Conservation (phyloP, 1,284 basidiomycete genomes). For the Leccinum griseonigrum region DNA sequence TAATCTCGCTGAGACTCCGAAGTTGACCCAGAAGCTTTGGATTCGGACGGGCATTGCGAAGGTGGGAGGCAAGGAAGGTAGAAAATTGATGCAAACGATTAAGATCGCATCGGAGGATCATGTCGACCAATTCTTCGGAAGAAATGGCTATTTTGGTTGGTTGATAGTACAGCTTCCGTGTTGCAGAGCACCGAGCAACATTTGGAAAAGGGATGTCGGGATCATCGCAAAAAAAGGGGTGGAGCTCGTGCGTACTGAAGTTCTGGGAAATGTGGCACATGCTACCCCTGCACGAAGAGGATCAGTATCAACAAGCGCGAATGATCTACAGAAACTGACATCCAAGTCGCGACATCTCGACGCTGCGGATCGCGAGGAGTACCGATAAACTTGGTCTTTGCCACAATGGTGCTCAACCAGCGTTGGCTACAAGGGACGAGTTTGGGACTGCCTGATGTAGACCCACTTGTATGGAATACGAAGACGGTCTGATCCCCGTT, state of each 20-base stretch:
- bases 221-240: conserved; percentile 20
- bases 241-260: conserved; percentile 50
- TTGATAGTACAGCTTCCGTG: conserved; percentile 71
- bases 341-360: conserved; percentile 67
- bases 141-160: conserved; percentile 61
- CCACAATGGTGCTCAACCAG: conserved; percentile 56
- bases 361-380: conserved; percentile 45
- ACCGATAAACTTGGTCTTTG: conserved; percentile 54
- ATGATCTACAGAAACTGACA: conserved; percentile 43
- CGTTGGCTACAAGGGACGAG: conserved; percentile 63
- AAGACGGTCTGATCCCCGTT: conserved; percentile 51
- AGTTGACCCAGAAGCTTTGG: conserved; percentile 59
- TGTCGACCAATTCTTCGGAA: conserved; percentile 65
- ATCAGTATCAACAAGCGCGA: conserved; percentile 18
- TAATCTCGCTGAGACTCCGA: conserved; percentile 53
- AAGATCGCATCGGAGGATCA: conserved; percentile 63
- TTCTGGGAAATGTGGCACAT: conserved; percentile 70
- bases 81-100: conserved; percentile 72
- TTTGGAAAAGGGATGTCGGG: conserved; percentile 30
- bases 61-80: conserved; percentile 59
- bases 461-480: conserved; percentile 73
- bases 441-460: conserved; percentile 72
- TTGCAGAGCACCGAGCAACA: conserved; percentile 67
- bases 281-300: conserved; percentile 52
- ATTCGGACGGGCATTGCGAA: conserved; percentile 58